Base-by-base conservation (phyloP, 306 rosid species). In the Malus orientalis region DNA sequence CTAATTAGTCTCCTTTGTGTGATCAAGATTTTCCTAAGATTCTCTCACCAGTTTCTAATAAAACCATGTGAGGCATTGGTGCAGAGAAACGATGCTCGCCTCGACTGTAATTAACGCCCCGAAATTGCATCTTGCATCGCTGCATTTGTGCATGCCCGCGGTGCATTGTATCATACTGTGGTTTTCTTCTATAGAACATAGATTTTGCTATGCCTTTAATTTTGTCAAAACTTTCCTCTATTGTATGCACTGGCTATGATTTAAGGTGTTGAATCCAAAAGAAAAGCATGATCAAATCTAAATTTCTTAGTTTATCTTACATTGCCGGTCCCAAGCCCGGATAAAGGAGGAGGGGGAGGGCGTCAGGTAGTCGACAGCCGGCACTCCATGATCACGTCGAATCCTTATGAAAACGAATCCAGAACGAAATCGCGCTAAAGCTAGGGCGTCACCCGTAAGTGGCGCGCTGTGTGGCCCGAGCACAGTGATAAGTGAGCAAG, bases 121-220 rank as follows among this genome's bases (percentile, higher is more conserved):
- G 15, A 40, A 75, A 23, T 66, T 75, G 86, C 95, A 83, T 79
- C 82, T 81, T 91, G 89, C 88, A 75, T 79, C 70, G 11, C 79
- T 79, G 91, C 90, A 80, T 49, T 85, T 67, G 84, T 82, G 88
- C 86, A 44, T 80, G 73, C 49, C 51, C 3, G 20, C 1, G 70
- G 44, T 67, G 61, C 89, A 53, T 74, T 92, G 92, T 88, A 92
- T 79, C 74, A 83, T 80, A 87, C 29, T 76, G 69, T 86, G 87
- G 61, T 77, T 81, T 71, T 55, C 58, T 69, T 68, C 11, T 16
- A 19, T 64, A 18, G 32, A 70, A 40, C 49, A 57, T 51, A 82
- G 76, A 74, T 83, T 72, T 70, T 86, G 75, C 19, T 63, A 73
- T 61, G 23, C 32, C 18, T 33, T 42, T 4, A 12, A 29, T 49